Conservation (phyloP, 2,329 filamentous ascomycete species). For the Colletotrichum camelliae region DNA sequence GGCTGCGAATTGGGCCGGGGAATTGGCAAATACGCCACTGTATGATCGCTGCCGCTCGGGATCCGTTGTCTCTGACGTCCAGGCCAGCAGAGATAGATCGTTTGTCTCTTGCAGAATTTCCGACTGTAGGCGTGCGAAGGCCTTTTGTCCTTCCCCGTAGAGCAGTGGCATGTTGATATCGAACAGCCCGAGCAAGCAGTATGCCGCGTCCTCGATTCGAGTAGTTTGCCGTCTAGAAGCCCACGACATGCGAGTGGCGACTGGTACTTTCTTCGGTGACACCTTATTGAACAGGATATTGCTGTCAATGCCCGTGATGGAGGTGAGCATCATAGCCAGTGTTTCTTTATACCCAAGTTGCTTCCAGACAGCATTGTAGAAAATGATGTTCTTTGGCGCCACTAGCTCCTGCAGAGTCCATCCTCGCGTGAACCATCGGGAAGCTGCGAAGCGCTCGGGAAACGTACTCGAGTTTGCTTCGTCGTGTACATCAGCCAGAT, state of each 20-base stretch:
- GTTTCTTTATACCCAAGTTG: neutral
- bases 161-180: conserved; percentile 29
- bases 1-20: neutral
- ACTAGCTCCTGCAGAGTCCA: neutral
- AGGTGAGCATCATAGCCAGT: neutral
- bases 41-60: neutral
- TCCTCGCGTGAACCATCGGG: neutral
- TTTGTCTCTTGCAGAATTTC: neutral
- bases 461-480: neutral
- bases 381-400: neutral
- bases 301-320: neutral
- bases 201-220: conserved; percentile 27
- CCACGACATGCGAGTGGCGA: conserved; percentile 32
- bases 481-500: neutral
- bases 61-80: neutral
- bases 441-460: neutral
- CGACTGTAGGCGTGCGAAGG: conserved; percentile 25
- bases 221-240: conserved; percentile 26
- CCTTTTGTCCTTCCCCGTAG: conserved; percentile 30
- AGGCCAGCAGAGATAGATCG: neutral
- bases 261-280: neutral
- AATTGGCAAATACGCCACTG: neutral
- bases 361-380: neutral
- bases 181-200: conserved; percentile 32
- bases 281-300: neutral